A percentile compares a stretch with the other conserved stretches of the same genome.
These are phyloP conservation scores for Auriculariales sp. DNA, from an alignment of 768 basidiomycete species.

Conservation along the genomic window DNA sequence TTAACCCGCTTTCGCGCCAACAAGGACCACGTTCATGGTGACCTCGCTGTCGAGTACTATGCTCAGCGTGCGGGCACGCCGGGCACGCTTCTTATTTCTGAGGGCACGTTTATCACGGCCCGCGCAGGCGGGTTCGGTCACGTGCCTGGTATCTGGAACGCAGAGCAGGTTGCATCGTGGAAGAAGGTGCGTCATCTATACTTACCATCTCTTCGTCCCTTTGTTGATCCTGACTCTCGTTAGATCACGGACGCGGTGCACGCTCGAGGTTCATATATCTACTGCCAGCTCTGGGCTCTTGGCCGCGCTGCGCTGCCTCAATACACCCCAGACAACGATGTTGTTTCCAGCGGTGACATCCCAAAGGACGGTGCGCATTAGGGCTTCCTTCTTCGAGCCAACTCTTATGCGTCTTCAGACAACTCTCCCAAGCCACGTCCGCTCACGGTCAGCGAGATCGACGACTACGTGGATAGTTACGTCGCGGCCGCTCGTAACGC, in stretches of 20 bases:
- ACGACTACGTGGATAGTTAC: constrained; percentile 33
- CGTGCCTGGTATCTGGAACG: constrained; percentile 51
- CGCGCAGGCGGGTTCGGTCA: constrained; percentile 18
- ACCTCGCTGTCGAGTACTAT: constrained; percentile 8
- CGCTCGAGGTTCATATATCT: constrained; percentile 34
- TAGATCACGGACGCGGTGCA: constrained; percentile 49
- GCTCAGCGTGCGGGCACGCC: constrained; percentile 8
- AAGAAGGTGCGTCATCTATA: constrained; percentile 23
- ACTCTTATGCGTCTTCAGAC: not conserved
- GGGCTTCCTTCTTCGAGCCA: not conserved
- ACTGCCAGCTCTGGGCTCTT: constrained; percentile 43
- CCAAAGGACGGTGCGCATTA: not conserved
- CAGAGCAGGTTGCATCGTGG: constrained; percentile 44
- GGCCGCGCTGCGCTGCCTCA: constrained; percentile 24
- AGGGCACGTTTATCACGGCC: constrained; percentile 19
- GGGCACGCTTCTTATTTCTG: constrained; percentile 19
- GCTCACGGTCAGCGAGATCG: constrained; percentile 32
- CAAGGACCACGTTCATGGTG: constrained; percentile 8
- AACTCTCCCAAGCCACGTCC: constrained; percentile 18
- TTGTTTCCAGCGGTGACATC: constrained; percentile 1
- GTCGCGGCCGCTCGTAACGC: constrained; percentile 41
- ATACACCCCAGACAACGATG: constrained; percentile 1
- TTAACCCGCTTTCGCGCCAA: constrained; percentile 12
- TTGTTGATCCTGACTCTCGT: not conserved
- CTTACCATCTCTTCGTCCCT: not conserved